Conservation (phyloP, 371 early-diverging fungal species). For the Blakeslea trispora region DNA sequence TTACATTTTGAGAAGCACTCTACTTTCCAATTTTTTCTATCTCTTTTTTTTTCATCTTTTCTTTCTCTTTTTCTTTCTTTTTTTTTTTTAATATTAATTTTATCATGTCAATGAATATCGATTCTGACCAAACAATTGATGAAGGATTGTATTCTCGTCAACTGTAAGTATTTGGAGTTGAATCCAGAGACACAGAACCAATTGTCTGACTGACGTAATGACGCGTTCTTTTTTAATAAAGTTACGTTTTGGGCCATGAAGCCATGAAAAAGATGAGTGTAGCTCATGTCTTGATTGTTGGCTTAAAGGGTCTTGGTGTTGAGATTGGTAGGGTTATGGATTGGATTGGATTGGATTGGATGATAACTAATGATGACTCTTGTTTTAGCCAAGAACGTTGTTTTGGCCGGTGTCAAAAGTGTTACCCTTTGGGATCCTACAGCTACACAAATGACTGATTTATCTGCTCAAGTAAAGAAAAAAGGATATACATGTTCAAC, state of each 20-base stretch:
- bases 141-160: slow-evolving; percentile 97
- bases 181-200: neutral
- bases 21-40: too few relatives aligned
- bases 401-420: slow-evolving; percentile 98
- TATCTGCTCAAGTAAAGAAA: slow-evolving; percentile 97
- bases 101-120: slow-evolving; percentile 37
- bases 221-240: slow-evolving; percentile 44
- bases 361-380: too few relatives aligned
- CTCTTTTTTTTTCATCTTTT: too few relatives aligned
- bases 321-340: slow-evolving; percentile 96
- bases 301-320: slow-evolving; percentile 96
- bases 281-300: slow-evolving; percentile 96
- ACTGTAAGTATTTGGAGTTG: slow-evolving; percentile 82
- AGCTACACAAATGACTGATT: slow-evolving; percentile 77
- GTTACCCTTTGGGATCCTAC: slow-evolving; percentile 93
- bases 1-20: too few relatives aligned
- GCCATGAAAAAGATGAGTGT: slow-evolving; percentile 99
- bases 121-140: slow-evolving; percentile 73
- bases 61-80: too few relatives aligned
- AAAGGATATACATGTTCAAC: too few relatives aligned
- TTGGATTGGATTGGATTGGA: too few relatives aligned
- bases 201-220: too few relatives aligned
- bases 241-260: slow-evolving; percentile 99
- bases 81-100: too few relatives aligned
- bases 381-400: slow-evolving; percentile 93